Percentiles rank a stretch among this genome's conserved stretches.
Evolutionary conservation across 352 stramenopile species (phyloP).

Genomic region (Pseudoperonospora humuli): DNA sequence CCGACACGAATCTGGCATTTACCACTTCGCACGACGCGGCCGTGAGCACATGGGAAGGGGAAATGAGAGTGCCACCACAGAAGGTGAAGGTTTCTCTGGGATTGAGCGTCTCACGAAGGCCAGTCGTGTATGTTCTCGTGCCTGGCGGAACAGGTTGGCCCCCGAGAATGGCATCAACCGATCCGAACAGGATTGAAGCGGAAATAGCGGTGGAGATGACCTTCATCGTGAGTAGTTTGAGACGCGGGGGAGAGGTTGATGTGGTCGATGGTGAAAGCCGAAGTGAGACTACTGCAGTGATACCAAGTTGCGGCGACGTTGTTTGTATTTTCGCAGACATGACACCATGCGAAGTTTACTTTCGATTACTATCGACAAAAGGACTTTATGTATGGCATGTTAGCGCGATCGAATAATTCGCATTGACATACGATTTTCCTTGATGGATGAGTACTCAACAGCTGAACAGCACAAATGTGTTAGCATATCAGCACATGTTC

Average conservation of each 20-base stretch:
- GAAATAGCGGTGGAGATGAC: constrained; percentile 15
- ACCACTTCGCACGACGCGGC: constrained; percentile 11
- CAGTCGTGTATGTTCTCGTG: constrained; percentile 32
- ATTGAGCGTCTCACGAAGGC: constrained; percentile 25
- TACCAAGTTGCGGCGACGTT: too few species aligned
- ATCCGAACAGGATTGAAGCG: constrained; percentile 15
- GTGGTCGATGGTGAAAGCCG: too few species aligned
- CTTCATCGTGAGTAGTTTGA: constrained; percentile 5
- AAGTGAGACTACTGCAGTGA: too few species aligned
- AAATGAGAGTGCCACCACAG: constrained; percentile 19
- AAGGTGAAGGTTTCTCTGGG: constrained; percentile 18
- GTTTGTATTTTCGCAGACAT: too few species aligned
- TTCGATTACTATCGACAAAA: too few species aligned
- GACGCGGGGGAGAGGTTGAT: background rate
- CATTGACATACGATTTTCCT: too few species aligned
- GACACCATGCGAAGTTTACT: too few species aligned
- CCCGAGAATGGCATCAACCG: constrained; percentile 22
- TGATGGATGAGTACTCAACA: too few species aligned
- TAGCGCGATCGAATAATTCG: too few species aligned
- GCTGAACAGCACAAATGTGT: too few species aligned
- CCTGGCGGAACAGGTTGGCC: constrained; percentile 27
- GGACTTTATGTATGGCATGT: too few species aligned
- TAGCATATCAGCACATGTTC: too few species aligned
- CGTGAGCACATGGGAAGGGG: constrained; percentile 18
- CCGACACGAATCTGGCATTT: constrained; percentile 14